Conservation (phyloP, 495 filamentous ascomycete species). For the Daldinia bambusicola region DNA sequence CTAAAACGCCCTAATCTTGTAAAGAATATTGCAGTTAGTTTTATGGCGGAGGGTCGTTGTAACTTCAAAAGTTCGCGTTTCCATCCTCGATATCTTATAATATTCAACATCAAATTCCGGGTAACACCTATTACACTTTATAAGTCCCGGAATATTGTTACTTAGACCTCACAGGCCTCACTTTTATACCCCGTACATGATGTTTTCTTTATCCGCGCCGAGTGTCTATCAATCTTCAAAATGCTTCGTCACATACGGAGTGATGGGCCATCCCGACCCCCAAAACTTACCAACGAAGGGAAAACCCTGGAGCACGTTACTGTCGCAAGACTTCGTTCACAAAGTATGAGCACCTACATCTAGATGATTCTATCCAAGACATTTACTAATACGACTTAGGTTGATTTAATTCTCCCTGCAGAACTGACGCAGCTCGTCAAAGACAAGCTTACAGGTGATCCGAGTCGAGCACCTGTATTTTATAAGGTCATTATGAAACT, state of each 20-base stretch:
- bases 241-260: conserved; percentile 75
- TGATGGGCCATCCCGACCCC: conserved; percentile 72
- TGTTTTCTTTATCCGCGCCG: conserved; percentile 68
- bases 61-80: conserved; percentile 6
- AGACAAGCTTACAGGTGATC: conserved; percentile 58
- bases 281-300: conserved; percentile 76
- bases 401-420: conserved; percentile 79
- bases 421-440: conserved; percentile 69
- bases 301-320: conserved; percentile 76
- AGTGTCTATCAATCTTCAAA: conserved; percentile 71
- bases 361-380: conserved; percentile 4
- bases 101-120: not conserved
- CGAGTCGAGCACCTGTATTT: conserved; percentile 62
- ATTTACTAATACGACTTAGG: conserved; percentile 55
- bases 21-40: not conserved
- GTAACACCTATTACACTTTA: not conserved
- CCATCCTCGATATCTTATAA: not conserved
- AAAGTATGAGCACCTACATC: conserved; percentile 62
- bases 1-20: not conserved
- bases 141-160: not conserved
- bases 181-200: conserved; percentile 35
- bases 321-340: conserved; percentile 77
- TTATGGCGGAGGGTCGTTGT: not conserved
- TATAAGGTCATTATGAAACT: conserved; percentile 79
- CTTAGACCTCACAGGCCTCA: not conserved